Percentiles rank a stretch among this genome's conserved stretches.
These are phyloP conservation scores for Penicillium manginii DNA, from an alignment of 495 filamentous ascomycete genomes.

Conservation along the genomic window DNA sequence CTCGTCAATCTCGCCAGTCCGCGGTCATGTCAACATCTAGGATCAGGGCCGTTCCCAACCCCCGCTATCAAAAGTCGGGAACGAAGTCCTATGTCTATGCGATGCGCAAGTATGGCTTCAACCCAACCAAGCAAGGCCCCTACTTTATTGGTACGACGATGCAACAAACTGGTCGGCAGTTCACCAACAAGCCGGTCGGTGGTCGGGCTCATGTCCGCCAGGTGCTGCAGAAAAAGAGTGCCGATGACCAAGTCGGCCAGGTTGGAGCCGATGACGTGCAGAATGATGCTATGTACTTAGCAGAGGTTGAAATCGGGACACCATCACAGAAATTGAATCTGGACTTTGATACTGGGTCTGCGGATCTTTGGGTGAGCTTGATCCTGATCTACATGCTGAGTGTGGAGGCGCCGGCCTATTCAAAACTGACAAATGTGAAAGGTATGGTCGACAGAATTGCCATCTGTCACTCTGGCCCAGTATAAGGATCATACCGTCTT, in stretches of 20 bases:
- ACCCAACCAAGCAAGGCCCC: conserved; percentile 70
- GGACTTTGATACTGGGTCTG: conserved; percentile 79
- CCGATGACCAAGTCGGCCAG: conserved; percentile 49
- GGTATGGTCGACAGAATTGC: conserved; percentile 66
- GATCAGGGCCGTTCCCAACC: conserved; percentile 58
- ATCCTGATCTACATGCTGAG: background rate
- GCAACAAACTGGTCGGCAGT: conserved; percentile 49
- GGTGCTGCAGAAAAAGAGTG: conserved; percentile 55
- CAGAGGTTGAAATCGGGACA: conserved; percentile 67
- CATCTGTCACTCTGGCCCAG: conserved; percentile 37
- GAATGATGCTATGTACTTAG: conserved; percentile 73
- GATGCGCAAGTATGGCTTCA: conserved; percentile 71
- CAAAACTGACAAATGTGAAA: conserved; percentile 22
- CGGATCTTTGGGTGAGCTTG: conserved; percentile 73
- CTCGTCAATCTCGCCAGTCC: conserved; percentile 10
- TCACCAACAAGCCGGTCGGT: conserved; percentile 44
- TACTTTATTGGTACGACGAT: conserved; percentile 57
- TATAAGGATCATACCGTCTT: conserved; percentile 54
- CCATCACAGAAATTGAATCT: conserved; percentile 67
- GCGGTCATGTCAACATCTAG: conserved; percentile 42
- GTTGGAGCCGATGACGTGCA: conserved; percentile 74
- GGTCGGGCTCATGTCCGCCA: conserved; percentile 49
- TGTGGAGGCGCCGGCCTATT: background rate
- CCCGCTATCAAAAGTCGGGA: conserved; percentile 65
- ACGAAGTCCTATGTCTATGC: conserved; percentile 73